Evolutionary conservation across 116 monocot species (phyloP).

Genomic region (Trichopus zeylanicus): DNA sequence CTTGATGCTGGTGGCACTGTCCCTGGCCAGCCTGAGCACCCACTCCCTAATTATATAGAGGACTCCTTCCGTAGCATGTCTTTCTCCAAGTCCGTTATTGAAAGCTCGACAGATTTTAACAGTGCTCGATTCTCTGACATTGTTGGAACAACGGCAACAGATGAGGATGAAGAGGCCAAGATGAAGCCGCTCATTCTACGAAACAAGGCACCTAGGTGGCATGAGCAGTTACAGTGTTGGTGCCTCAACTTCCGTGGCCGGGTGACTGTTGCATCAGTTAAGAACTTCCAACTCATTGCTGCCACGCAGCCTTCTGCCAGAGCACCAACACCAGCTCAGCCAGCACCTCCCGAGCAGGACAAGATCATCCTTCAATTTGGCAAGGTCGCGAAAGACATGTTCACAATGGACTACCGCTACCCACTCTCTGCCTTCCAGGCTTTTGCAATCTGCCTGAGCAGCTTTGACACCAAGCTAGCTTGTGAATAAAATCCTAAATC

Average conservation of each 20-base stretch:
- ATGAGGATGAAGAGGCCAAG: conserved; percentile 23
- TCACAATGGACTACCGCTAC: conserved; percentile 86
- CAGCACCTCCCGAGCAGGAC: conserved; percentile 46
- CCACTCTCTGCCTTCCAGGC: conserved; percentile 79
- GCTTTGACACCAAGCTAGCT: conserved; percentile 78
- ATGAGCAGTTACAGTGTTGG: conserved; percentile 83
- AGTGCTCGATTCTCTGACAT: conserved; percentile 54
- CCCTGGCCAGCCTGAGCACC: conserved; percentile 31
- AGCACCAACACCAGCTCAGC: conserved; percentile 41
- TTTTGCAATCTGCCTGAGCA: conserved; percentile 64
- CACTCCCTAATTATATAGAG: conserved; percentile 30
- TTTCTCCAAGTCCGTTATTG: conserved; percentile 38
- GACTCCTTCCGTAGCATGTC: conserved; percentile 62
- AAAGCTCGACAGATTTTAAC: conserved; percentile 41
- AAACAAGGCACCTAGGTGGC: conserved; percentile 83
- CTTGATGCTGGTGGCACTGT: conserved; percentile 35
- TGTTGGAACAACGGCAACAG: background rate
- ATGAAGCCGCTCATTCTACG: conserved; percentile 44
- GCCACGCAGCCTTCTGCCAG: conserved; percentile 47
- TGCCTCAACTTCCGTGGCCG: conserved; percentile 77
- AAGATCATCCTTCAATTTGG: conserved; percentile 82
- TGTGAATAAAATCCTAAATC: conserved; percentile 85
- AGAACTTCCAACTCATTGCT: conserved; percentile 83
- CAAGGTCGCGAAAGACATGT: conserved; percentile 72
- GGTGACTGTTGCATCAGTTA: conserved; percentile 72